A percentile compares a stretch with the other conserved stretches of the same genome.
Conservation (phyloP, 1,284 basidiomycete species). For the Fomitopsis betulina region DNA sequence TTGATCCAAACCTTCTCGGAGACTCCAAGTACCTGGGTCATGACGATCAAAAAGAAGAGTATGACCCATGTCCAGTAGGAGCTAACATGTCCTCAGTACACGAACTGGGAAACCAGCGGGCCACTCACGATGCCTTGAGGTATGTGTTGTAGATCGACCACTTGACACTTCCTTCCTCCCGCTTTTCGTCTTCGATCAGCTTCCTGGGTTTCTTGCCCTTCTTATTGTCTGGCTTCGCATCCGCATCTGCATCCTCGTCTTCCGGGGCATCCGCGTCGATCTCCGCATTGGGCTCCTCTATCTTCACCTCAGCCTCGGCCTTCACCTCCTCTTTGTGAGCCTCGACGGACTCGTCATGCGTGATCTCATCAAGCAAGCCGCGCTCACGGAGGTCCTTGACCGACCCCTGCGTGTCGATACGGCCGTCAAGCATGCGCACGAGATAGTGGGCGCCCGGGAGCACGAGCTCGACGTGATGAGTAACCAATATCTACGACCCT, state of each 20-base stretch:
- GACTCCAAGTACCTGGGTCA: slow-evolving; percentile 45
- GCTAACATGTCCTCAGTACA: slow-evolving; percentile 25
- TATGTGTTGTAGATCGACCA: slow-evolving; percentile 79
- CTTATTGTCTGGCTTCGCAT: slow-evolving; percentile 19
- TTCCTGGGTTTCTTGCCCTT: slow-evolving; percentile 56
- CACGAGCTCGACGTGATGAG: slow-evolving; percentile 73
- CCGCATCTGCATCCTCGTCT: neutral
- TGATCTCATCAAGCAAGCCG: slow-evolving; percentile 57
- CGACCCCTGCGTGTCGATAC: slow-evolving; percentile 65
- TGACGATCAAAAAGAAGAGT: slow-evolving; percentile 43
- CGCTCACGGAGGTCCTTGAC: slow-evolving; percentile 52
- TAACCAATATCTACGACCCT: slow-evolving; percentile 51
- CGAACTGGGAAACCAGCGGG: neutral
- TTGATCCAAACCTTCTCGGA: slow-evolving; percentile 74
- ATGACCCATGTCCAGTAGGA: slow-evolving; percentile 64
- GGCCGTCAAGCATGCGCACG: slow-evolving; percentile 70
- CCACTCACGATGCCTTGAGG: slow-evolving; percentile 56
- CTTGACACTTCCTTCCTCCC: slow-evolving; percentile 74
- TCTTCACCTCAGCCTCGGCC: slow-evolving; percentile 31
- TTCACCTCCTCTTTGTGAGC: slow-evolving; percentile 29
- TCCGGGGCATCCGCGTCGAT: slow-evolving; percentile 16
- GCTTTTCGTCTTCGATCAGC: slow-evolving; percentile 65
- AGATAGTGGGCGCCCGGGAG: slow-evolving; percentile 66
- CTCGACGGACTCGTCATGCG: slow-evolving; percentile 36
- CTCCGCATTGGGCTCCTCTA: slow-evolving; percentile 20